phyloP scores from a whole-genome alignment of 2,329 filamentous ascomycete species.

The Colletotrichum sp. region DNA sequence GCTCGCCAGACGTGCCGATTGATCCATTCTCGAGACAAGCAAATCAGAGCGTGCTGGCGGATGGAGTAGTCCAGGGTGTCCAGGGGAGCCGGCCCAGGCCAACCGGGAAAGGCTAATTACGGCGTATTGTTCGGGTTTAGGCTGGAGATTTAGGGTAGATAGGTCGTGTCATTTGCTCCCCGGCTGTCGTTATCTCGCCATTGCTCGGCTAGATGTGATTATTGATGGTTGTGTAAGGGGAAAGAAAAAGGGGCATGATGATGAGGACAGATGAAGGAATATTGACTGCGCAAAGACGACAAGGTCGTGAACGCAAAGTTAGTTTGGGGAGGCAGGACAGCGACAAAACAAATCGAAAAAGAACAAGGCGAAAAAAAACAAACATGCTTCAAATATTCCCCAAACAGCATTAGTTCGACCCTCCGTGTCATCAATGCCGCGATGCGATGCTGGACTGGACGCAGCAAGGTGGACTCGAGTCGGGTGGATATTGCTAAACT shows the following conservation, averaged over 20 bases:
- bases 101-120: conserved; percentile 19
- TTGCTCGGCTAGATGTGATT: neutral
- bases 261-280: neutral
- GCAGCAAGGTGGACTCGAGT: conserved; percentile 9
- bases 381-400: neutral
- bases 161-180: neutral
- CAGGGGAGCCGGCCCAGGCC: conserved; percentile 5
- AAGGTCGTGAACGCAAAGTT: neutral
- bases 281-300: neutral
- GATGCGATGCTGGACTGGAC: conserved; percentile 5
- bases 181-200: neutral
- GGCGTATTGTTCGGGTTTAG: conserved; percentile 9
- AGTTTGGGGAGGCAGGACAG: neutral
- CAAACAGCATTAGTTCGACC: neutral
- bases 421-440: conserved; percentile 11
- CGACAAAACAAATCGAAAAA: neutral
- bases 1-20: conserved; percentile 17
- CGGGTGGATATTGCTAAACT: neutral
- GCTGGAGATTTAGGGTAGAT: neutral
- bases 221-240: neutral
- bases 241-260: neutral
- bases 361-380: neutral
- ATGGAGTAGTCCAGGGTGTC: conserved; percentile 10
- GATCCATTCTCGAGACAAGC: conserved; percentile 9
- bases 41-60: neutral